Evolutionary conservation across 2,329 filamentous ascomycete genomes (phyloP).

Genomic region (Chalaropsis thielavioides): DNA sequence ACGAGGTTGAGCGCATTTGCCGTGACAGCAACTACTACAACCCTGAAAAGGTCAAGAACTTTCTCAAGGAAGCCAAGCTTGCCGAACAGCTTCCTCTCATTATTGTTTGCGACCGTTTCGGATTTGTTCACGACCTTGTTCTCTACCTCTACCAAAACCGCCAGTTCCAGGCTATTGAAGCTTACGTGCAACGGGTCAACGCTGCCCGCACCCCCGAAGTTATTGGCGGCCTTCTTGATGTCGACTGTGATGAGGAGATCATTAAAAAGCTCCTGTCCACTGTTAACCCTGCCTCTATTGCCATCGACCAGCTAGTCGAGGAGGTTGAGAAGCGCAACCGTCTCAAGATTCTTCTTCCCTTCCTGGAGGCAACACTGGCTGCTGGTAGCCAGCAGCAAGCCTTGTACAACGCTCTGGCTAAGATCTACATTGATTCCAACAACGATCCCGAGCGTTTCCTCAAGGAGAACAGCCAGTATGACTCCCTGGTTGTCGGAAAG

Average conservation of each 20-base stretch:
- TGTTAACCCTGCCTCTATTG: conserved; percentile 70
- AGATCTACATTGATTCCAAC: conserved; percentile 99
- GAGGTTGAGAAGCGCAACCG: conserved; percentile 96
- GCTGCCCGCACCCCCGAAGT: conserved; percentile 81
- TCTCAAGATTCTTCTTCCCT: conserved; percentile 85
- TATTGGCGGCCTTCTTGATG: conserved; percentile 82
- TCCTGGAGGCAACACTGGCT: conserved; percentile 83
- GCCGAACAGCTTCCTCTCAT: conserved; percentile 90
- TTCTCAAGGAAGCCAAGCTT: conserved; percentile 88
- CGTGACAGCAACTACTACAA: conserved; percentile 85
- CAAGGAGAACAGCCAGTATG: conserved; percentile 94
- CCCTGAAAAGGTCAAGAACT: conserved; percentile 95
- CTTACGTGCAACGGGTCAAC: conserved; percentile 95
- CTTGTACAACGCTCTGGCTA: conserved; percentile 91
- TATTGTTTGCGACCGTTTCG: conserved; percentile 98
- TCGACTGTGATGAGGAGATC: conserved; percentile 91
- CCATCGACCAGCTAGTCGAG: conserved; percentile 81
- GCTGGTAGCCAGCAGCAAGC: conserved; percentile 91
- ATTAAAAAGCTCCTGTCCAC: conserved; percentile 85
- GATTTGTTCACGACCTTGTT: conserved; percentile 93
- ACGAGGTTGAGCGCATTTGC: conserved; percentile 94
- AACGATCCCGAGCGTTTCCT: conserved; percentile 96
- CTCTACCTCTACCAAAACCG: conserved; percentile 97
- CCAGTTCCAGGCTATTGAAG: conserved; percentile 96
- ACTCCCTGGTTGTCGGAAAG: conserved; percentile 81